Base-by-base conservation (phyloP, 805 yeast genomes). In the Starmerella kuoi region DNA sequence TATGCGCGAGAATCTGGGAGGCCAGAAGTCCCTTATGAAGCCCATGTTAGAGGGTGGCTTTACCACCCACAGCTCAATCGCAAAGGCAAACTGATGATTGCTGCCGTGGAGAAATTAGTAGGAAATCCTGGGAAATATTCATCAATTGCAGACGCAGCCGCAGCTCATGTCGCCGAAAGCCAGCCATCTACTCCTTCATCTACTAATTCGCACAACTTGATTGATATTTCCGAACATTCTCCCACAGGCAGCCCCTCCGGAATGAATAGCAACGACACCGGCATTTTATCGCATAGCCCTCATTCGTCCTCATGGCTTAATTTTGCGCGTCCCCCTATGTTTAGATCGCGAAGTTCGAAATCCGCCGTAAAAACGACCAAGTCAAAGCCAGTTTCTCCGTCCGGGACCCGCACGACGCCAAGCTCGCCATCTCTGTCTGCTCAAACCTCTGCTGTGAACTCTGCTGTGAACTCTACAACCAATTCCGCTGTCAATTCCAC, bases 41-140 rank as follows among this genome's bases (percentile, higher is more conserved):
- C 46, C 2, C 35, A 41, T 27, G 73, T 87, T 2, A 68, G 82
- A 34, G 95, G 95, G 5, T 74, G 81, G 71, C 62, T 80, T 22
- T 69, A 55, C 40, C 67, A 81, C 32, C 84, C 86, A 0, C 93
- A 93, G 1, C 64, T 76, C 67, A 70, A 73, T 24, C 66, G 93
- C 32, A 84, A 79, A 54, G 84, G 85, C 59, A 64, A 77, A 44
- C 58, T 87, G 34, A 65, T 87, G 46, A 35, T 45, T 8, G 48
- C 51, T 9, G 55, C 58, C 17, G 45, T 55, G 4, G 57, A 54
- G 47, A 41, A 49, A 26, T 47, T 54, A n/a, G 54, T 54, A 4
- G 58, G 57, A 5, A 40, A 36, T 23, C 55, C 53, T 11, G 63
- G 53, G 9, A 50, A 52, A 36, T 51, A 47, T 36, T 39, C 45